Evolutionary conservation across 345 rosid genomes (phyloP).

Genomic region (Rhizophora mangle): DNA sequence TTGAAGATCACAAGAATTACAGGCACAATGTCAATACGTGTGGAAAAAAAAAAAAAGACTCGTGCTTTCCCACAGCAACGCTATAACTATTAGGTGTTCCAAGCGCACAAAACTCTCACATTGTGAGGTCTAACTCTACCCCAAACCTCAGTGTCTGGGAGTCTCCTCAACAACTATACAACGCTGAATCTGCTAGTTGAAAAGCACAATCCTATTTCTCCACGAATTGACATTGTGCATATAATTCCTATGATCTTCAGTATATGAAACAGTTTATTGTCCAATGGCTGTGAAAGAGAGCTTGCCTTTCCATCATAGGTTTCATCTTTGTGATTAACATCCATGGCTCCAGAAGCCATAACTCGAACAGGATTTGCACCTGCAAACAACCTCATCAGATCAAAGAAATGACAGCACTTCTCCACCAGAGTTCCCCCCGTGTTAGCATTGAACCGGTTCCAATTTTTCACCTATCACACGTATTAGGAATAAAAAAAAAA

Average conservation of each 20-base stretch:
- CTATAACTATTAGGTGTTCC: too few relatives aligned
- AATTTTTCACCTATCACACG: conserved; percentile 62
- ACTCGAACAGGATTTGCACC: conserved; percentile 78
- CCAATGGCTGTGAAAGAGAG: conserved; percentile 4
- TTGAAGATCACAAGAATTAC: too few relatives aligned
- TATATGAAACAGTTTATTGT: too few relatives aligned
- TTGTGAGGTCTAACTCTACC: too few relatives aligned
- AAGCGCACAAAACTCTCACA: too few relatives aligned
- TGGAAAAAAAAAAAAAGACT: background rate
- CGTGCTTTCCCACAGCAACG: too few relatives aligned
- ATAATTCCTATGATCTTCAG: too few relatives aligned
- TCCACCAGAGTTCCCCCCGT: conserved; percentile 93
- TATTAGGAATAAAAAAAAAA: background rate
- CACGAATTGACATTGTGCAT: too few relatives aligned
- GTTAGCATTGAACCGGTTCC: conserved; percentile 92
- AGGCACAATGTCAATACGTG: too few relatives aligned
- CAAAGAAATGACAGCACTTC: conserved; percentile 98
- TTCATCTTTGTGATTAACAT: conserved; percentile 92
- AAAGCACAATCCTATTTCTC: background rate
- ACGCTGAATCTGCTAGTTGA: too few relatives aligned
- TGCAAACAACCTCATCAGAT: conserved; percentile 86
- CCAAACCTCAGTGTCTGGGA: too few relatives aligned
- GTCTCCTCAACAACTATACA: too few relatives aligned
- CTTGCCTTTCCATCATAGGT: conserved; percentile 77
- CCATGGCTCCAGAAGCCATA: conserved; percentile 94